These are phyloP conservation scores for Candida pseudofarinosa DNA, from an alignment of 805 yeast species.

Conservation along the genomic window DNA sequence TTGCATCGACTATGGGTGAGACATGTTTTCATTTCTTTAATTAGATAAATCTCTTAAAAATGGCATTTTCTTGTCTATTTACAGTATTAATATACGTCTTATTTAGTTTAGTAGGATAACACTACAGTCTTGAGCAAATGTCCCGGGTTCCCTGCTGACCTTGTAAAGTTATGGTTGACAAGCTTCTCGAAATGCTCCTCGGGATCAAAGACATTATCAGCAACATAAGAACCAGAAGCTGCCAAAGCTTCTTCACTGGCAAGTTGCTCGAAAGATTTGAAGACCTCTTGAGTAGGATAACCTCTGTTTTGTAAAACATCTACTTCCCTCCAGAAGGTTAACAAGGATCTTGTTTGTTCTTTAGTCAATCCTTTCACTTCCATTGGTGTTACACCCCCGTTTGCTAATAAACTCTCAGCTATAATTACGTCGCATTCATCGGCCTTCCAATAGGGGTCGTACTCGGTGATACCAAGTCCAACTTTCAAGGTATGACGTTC, in stretches of 20 bases:
- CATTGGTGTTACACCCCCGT: constrained; percentile 29
- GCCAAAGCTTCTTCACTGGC: constrained; percentile 5
- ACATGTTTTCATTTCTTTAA: not conserved
- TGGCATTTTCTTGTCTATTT: constrained; percentile 4
- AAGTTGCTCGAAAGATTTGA: constrained; percentile 8
- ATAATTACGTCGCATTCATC: constrained; percentile 51
- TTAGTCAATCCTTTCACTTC: constrained; percentile 25
- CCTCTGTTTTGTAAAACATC: constrained; percentile 33
- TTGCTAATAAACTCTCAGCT: constrained; percentile 42
- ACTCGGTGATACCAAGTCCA: constrained; percentile 49
- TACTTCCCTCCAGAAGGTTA: constrained; percentile 27
- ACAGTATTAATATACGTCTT: constrained; percentile 2
- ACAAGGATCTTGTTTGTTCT: constrained; percentile 25
- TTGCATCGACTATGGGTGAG: not conserved
- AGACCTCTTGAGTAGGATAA: constrained; percentile 24
- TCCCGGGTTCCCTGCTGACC: constrained; percentile 41
- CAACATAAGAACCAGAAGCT: constrained; percentile 5
- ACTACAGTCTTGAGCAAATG: constrained; percentile 28
- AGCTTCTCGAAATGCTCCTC: constrained; percentile 25
- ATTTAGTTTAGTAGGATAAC: constrained; percentile 17
- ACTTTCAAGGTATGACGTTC: constrained; percentile 55
- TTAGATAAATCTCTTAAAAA: not conserved
- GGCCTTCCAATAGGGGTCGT: constrained; percentile 53
- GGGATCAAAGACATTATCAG: constrained; percentile 12
- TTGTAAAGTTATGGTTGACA: constrained; percentile 25